Evolutionary conservation across 2,329 filamentous ascomycete species (phyloP), one percentile per base, ranked within the genome.

Genomic region (Seiridium unicorne): DNA sequence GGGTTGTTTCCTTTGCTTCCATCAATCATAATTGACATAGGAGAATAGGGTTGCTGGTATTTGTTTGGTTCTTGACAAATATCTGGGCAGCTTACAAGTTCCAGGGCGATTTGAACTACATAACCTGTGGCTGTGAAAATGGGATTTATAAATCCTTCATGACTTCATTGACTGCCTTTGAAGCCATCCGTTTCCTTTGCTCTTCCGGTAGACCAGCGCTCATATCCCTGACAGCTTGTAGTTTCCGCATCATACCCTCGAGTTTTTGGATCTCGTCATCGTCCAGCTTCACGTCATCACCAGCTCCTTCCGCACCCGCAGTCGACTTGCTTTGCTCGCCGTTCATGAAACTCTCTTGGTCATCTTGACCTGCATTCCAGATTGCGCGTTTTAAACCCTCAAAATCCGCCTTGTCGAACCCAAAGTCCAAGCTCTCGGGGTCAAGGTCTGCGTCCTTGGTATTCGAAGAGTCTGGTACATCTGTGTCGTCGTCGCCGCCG

Each of bases 171-270:
- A 89, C 85, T 0, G 86, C 86, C 65, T 82, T 82, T 31, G 83
- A 83, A 3, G 87, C 87, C 74, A 88, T 79, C 62, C 79, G 80
- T 70, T 80, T 84, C 65, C 85, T 79, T 73, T 89, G 84, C 34
- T 84, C 82, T 68, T 86, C 83, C 1, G 84, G 79, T 71, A 90
- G 69, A 7, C 83, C 84, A 10, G 83, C 81, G 36, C 81, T 85
- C 63, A 85, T 80, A 58, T 89, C 86, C 68, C 80, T 75, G 7
- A 84, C 84, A 1, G 85, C 85, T 72, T 86, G 84, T 62, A 90
- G 74, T 71, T 84, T 88, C 55, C 79, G 74, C 84, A 90, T 88
- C 81, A 89, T 84, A 56, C 76, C 74, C 66, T 89, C 85, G 36
- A 90, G 70, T 70, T 85, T 84, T 66, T 81, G 79, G 13, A 89